phyloP scores from a whole-genome alignment of 192 early-diverging fungal genomes.

The Dispira parvispora region DNA sequence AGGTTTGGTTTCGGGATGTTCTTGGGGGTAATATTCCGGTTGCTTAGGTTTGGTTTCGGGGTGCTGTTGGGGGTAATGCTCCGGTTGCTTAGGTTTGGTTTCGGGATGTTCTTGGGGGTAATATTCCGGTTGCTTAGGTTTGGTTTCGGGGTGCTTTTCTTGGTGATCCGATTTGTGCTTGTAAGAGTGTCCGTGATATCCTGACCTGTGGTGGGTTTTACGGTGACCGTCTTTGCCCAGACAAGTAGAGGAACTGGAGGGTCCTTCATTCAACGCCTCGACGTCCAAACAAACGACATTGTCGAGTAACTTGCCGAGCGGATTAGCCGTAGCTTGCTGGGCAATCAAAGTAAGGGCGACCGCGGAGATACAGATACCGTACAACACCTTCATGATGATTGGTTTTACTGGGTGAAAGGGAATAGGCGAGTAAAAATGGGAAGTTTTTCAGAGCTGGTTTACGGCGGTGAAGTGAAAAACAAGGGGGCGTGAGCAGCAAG shows the following conservation, averaged over 20 bases:
- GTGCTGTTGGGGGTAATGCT: neutral
- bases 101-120: neutral
- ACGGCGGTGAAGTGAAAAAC: too few relatives aligned
- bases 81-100: neutral
- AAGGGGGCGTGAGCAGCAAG: too few relatives aligned
- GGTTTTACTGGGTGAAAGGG: too few relatives aligned
- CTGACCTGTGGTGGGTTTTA: neutral
- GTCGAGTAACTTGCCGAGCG: neutral
- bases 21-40: neutral
- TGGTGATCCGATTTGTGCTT: too few relatives aligned
- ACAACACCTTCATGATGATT: too few relatives aligned
- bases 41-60: neutral
- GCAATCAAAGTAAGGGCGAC: neutral
- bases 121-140: neutral
- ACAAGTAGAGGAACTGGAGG: neutral
- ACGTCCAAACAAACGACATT: neutral
- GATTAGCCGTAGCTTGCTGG: neutral
- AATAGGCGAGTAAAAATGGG: too few relatives aligned
- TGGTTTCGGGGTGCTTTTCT: too few relatives aligned
- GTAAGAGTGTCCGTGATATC: too few relatives aligned
- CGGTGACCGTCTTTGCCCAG: neutral
- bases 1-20: neutral
- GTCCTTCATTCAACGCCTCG: neutral
- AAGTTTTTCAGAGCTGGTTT: too few relatives aligned
- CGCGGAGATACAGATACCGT: too few relatives aligned